These are phyloP conservation scores for Larix kaempferi DNA, from an alignment of 75 land plant genomes.

Conservation along the genomic window DNA sequence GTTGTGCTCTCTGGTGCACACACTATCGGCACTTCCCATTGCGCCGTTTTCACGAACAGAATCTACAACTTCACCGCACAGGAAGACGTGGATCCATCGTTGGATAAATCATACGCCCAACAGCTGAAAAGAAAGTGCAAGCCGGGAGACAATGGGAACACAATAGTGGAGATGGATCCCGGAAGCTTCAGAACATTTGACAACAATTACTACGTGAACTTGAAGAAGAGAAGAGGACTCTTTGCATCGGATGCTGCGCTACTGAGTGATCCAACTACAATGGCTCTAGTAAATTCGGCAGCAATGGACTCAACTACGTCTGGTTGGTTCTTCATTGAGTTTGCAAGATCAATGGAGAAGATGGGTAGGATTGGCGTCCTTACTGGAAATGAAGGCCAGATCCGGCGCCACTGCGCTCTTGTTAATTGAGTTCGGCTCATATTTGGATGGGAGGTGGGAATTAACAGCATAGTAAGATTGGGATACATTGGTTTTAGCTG, in stretches of 20 bases:
- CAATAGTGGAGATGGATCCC: conserved; percentile 46
- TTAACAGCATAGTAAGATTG: too few species aligned
- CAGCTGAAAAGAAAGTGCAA: conserved; percentile 24
- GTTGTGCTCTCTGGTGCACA: conserved; percentile 54
- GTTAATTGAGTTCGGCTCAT: conserved; percentile 6
- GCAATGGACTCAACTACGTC: background rate
- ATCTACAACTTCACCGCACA: conserved; percentile 45
- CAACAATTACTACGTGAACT: conserved; percentile 29
- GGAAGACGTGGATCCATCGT: too few species aligned
- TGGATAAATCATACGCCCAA: background rate
- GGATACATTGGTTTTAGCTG: too few species aligned
- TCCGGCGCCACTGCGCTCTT: background rate
- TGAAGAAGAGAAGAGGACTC: conserved; percentile 29
- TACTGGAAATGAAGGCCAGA: conserved; percentile 14
- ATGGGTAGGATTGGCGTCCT: conserved; percentile 36
- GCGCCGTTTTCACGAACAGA: conserved; percentile 26
- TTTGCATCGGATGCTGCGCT: conserved; percentile 55
- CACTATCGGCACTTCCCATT: conserved; percentile 54
- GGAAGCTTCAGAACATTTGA: conserved; percentile 39
- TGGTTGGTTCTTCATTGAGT: conserved; percentile 15
- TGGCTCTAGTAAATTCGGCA: background rate
- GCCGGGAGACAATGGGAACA: conserved; percentile 3
- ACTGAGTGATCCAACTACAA: conserved; percentile 9
- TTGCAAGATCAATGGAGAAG: conserved; percentile 26
- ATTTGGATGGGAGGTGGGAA: too few species aligned